Base-by-base conservation (phyloP, 805 yeast species). In the Isabelozyma gotoi region DNA sequence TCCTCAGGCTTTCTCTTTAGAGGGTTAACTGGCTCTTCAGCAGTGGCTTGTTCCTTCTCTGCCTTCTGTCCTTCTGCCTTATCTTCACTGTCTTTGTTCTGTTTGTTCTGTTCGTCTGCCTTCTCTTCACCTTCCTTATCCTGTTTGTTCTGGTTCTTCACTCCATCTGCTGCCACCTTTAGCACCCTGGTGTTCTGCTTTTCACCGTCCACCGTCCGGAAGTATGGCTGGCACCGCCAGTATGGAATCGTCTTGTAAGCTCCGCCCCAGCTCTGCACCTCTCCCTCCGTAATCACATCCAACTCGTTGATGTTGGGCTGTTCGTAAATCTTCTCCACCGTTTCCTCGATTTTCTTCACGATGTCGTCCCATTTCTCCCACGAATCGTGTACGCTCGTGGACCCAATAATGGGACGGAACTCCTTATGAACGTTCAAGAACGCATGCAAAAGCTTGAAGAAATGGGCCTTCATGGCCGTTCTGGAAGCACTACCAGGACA, bases 151-250 rank as follows among this genome's bases (percentile, higher is more conserved):
- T 24, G 7, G 4, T 19, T 19, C 32, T 19, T 4, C n/a, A 7
- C 3, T 36, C 6, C 39, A 5, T 16, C 11, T 15, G 74, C 75
- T 1, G 77, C 76, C 29, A 71, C 64, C 42, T 66, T 63, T 40
- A 71, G 57, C 12, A 55, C 53, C 27, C 73, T 53, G 1, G 68
- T 60, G 46, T 68, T 71, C 40, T 68, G 73, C 48, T 68, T 70
- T 43, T 68, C 81, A 17, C 98, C 98, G 60, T 88, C 79, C 1
- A 92, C 96, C 2, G 84, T 82, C 54, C 99, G 76, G 73, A 92
- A 92, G 60, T 88, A 86, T 2, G 99, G 99, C 66, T 92, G 99
- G 51, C 96, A 83, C 56, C 98, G 77, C 98, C 98, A 92, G 62
- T 85, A 90, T 1, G 99, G 98, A 12, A 92, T 80, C 4, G 75